phyloP scores from a whole-genome alignment of 2,329 filamentous ascomycete genomes.

The Thermothelomyces thermophilus region DNA sequence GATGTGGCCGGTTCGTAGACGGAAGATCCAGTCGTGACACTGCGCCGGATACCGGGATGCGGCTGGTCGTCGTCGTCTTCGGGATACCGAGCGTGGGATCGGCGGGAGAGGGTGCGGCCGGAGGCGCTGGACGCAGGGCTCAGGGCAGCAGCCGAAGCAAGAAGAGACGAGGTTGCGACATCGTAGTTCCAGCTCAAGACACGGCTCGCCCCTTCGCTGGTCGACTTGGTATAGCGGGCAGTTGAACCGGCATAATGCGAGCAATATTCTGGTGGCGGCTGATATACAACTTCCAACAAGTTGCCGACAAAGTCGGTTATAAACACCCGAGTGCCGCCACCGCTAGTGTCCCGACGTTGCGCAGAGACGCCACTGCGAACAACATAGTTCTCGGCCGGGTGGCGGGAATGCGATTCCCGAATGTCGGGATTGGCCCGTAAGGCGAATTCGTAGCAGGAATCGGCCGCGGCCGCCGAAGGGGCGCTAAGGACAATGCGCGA shows the following conservation, averaged over 20 bases:
- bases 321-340: constrained; percentile 42
- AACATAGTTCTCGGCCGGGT: constrained; percentile 18
- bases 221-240: constrained; percentile 32
- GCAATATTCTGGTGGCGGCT: constrained; percentile 33
- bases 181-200: constrained; percentile 47
- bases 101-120: constrained; percentile 21
- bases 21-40: constrained; percentile 27
- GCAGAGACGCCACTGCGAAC: constrained; percentile 17
- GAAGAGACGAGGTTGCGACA: constrained; percentile 30
- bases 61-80: constrained; percentile 28
- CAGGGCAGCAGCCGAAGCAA: constrained; percentile 22
- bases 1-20: constrained; percentile 26
- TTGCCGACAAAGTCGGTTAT: constrained; percentile 79
- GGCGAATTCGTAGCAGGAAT: constrained; percentile 64
- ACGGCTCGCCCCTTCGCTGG: constrained; percentile 35
- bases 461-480: constrained; percentile 56
- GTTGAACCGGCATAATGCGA: constrained; percentile 31
- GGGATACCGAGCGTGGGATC: constrained; percentile 29
- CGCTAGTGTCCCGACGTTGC: constrained; percentile 15
- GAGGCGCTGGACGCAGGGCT: constrained; percentile 17
- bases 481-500: constrained; percentile 61
- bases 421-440: constrained; percentile 50
- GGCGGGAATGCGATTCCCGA: constrained; percentile 24
- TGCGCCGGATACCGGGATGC: constrained; percentile 16
- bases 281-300: constrained; percentile 70